Conservation (phyloP, 192 early-diverging fungal species). For the Mortierella hygrophila region DNA sequence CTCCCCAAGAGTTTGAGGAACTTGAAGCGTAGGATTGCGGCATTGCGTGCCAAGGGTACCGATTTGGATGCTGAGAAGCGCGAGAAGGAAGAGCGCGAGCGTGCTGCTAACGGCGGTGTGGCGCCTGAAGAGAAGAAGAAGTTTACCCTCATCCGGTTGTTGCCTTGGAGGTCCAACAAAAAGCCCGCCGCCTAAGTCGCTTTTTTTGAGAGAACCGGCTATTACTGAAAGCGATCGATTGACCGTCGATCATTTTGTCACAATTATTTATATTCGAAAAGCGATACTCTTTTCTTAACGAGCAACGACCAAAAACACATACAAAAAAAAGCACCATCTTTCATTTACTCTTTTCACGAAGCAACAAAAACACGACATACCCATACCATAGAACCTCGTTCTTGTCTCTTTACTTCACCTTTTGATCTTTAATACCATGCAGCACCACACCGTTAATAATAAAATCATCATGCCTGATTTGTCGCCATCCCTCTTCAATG, state of each 20-base stretch:
- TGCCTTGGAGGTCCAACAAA: conserved; percentile 49
- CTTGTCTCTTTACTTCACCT: neutral
- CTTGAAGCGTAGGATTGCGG: conserved; percentile 51
- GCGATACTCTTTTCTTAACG: neutral
- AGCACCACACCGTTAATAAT: too few relatives aligned
- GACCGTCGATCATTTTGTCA: conserved; percentile 7
- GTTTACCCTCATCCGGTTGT: conserved; percentile 47
- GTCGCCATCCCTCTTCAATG: too few relatives aligned
- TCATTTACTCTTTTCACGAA: neutral
- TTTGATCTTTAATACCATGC: neutral
- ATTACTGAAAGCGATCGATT: neutral
- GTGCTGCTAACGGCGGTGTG: conserved; percentile 11
- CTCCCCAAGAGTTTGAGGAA: conserved; percentile 48
- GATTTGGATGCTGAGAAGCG: conserved; percentile 50
- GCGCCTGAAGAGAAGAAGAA: conserved; percentile 45
- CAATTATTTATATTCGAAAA: neutral
- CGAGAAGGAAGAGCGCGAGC: conserved; percentile 47
- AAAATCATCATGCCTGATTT: too few relatives aligned
- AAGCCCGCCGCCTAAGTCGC: neutral
- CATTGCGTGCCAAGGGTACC: conserved; percentile 49
- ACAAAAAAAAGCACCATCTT: neutral
- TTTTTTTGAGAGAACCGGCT: neutral
- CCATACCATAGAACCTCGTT: neutral
- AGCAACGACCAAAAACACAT: conserved; percentile 1
- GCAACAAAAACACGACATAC: neutral